Percentiles rank a stretch among this genome's conserved stretches.
These are phyloP conservation scores for Asterionellopsis glacialis DNA, from an alignment of 108 stramenopile species.

Conservation along the genomic window DNA sequence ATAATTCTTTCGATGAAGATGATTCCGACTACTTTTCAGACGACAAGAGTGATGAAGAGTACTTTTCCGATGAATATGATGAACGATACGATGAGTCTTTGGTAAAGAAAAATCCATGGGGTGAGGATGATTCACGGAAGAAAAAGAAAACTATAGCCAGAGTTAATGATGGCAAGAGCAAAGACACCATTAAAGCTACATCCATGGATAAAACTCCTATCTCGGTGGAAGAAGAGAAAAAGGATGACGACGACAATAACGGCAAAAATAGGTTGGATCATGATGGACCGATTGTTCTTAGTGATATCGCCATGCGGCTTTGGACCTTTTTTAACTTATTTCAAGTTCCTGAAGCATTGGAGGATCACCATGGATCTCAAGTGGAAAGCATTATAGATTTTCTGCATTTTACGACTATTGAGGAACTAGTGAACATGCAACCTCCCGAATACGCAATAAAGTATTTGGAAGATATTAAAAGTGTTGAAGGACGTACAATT, in stretches of 20 bases:
- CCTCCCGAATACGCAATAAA: constrained; percentile 24
- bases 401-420: constrained; percentile 20
- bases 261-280: too few species aligned
- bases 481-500: constrained; percentile 25
- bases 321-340: constrained; percentile 49
- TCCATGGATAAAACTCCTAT: too few species aligned
- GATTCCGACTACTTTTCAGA: not conserved
- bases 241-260: not conserved
- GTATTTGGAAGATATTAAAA: constrained; percentile 12
- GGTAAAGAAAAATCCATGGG: not conserved
- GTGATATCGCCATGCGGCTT: constrained; percentile 34
- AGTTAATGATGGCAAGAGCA: not conserved
- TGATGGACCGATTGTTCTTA: constrained; percentile 9
- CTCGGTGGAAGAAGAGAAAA: too few species aligned
- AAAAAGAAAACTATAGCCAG: too few species aligned
- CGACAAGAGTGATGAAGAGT: constrained; percentile 1
- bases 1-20: constrained; percentile 4
- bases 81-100: constrained; percentile 5
- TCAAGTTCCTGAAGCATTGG: constrained; percentile 24
- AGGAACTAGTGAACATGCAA: constrained; percentile 20
- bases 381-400: constrained; percentile 37
- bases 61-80: constrained; percentile 14
- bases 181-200: too few species aligned
- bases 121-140: too few species aligned
- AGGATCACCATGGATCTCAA: constrained; percentile 38